Percentiles rank a stretch among this genome's conserved stretches.
phyloP scores from a whole-genome alignment of 2,329 filamentous ascomycete genomes.

The Ceratocystis cacaofunesta region DNA sequence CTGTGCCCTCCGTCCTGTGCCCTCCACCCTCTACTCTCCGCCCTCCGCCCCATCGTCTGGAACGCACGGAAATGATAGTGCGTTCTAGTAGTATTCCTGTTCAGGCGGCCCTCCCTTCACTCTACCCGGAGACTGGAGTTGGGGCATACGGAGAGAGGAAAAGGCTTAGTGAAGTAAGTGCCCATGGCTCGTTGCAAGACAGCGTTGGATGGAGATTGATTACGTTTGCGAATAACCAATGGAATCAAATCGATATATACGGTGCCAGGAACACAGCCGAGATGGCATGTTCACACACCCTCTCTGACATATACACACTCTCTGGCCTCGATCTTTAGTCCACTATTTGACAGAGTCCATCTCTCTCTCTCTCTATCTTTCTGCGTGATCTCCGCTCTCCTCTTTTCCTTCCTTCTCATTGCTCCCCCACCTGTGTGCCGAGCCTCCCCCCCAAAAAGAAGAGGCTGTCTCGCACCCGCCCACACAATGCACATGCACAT shows the following conservation, averaged over 20 bases:
- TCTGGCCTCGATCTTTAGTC: background rate
- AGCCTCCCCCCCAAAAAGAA: background rate
- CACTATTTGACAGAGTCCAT: background rate
- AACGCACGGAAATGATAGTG: background rate
- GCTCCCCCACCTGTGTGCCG: background rate
- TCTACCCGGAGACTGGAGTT: background rate
- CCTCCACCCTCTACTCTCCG: background rate
- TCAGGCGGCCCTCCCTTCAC: background rate
- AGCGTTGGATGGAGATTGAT: background rate
- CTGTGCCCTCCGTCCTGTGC: background rate
- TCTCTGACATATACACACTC: background rate
- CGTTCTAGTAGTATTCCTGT: background rate
- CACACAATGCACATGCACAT: background rate
- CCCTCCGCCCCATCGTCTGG: background rate
- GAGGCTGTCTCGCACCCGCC: background rate
- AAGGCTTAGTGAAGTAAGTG: background rate
- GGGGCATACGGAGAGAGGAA: background rate
- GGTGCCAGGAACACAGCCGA: background rate
- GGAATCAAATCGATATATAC: background rate
- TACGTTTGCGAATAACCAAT: background rate
- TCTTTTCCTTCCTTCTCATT: background rate
- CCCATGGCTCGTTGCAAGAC: background rate
- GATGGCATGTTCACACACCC: background rate
- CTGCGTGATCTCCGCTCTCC: background rate
- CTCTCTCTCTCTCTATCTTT: too few species aligned